Conservation (phyloP, 306 rosid genomes). For the Ceratonia siliqua region DNA sequence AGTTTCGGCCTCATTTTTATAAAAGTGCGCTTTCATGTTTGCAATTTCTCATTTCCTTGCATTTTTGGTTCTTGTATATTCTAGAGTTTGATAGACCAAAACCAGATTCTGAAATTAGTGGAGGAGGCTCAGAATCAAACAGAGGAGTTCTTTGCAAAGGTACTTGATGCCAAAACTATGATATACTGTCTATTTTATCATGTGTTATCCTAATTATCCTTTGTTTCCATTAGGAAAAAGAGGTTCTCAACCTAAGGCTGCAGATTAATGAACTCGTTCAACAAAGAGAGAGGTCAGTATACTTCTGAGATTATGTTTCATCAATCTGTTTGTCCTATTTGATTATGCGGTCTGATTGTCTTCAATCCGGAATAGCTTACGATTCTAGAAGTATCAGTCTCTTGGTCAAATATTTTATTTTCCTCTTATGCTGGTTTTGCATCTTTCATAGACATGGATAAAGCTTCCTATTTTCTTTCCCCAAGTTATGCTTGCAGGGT, state of each 20-base stretch:
- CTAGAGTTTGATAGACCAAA: conserved; percentile 76
- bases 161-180: conserved; percentile 20
- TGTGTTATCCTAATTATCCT: conserved; percentile 5
- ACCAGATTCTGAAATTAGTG: conserved; percentile 66
- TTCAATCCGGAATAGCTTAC: conserved; percentile 26
- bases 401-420: not conserved
- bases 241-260: conserved; percentile 54
- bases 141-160: conserved; percentile 71
- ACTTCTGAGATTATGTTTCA: conserved; percentile 7
- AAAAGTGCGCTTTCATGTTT: conserved; percentile 14
- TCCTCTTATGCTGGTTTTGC: not conserved
- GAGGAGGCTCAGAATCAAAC: conserved; percentile 70
- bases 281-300: conserved; percentile 79
- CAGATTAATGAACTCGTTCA: conserved; percentile 62
- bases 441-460: not conserved
- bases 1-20: conserved; percentile 42
- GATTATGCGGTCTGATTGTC: conserved; percentile 12
- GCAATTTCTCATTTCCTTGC: conserved; percentile 38
- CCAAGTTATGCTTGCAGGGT: not conserved
- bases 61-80: conserved; percentile 32
- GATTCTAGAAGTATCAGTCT: conserved; percentile 11
- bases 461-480: not conserved
- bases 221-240: conserved; percentile 62
- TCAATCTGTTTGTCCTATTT: conserved; percentile 15
- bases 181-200: not conserved